Conservation (phyloP, 345 rosid species). For the Clausena lansium region DNA sequence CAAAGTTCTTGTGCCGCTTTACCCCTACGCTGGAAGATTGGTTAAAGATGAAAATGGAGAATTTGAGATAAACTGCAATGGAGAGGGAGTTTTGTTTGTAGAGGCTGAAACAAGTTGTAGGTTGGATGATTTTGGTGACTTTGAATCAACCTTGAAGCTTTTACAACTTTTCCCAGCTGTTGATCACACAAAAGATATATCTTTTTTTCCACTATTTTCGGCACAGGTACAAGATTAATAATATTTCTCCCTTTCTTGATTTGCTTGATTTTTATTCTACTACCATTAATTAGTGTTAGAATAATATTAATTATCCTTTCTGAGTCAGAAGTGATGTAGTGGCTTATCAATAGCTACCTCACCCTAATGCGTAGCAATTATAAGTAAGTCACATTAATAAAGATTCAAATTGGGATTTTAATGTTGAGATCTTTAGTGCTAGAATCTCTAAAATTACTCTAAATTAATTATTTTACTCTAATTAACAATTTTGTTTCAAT, state of each 20-base stretch:
- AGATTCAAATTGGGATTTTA: too few species aligned
- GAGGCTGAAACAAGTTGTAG: constrained; percentile 32
- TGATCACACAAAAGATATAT: constrained; percentile 28
- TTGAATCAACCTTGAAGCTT: constrained; percentile 21
- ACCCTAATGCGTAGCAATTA: too few species aligned
- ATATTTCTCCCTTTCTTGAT: constrained; percentile 18
- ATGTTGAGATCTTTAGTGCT: too few species aligned
- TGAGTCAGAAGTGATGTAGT: too few species aligned
- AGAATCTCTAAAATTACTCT: too few species aligned
- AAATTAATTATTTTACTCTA: too few species aligned
- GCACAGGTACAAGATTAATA: constrained; percentile 13
- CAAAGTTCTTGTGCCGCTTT: constrained; percentile 38
- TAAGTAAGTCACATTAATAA: too few species aligned
- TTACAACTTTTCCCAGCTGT: constrained; percentile 27
- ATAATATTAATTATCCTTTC: too few species aligned
- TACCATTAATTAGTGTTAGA: too few species aligned
- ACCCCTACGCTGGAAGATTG: constrained; percentile 44
- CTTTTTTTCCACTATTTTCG: constrained; percentile 32
- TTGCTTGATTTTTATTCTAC: too few species aligned
- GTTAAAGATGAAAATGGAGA: constrained; percentile 33
- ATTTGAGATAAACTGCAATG: constrained; percentile 38
- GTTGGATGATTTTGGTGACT: constrained; percentile 20
- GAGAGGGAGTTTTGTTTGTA: constrained; percentile 38
- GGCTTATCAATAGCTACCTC: too few species aligned
- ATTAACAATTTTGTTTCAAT: too few species aligned